Evolutionary conservation across 495 filamentous ascomycete species (phyloP), one percentile per base, ranked within the genome.

Genomic region (Bacidia gigantensis): DNA sequence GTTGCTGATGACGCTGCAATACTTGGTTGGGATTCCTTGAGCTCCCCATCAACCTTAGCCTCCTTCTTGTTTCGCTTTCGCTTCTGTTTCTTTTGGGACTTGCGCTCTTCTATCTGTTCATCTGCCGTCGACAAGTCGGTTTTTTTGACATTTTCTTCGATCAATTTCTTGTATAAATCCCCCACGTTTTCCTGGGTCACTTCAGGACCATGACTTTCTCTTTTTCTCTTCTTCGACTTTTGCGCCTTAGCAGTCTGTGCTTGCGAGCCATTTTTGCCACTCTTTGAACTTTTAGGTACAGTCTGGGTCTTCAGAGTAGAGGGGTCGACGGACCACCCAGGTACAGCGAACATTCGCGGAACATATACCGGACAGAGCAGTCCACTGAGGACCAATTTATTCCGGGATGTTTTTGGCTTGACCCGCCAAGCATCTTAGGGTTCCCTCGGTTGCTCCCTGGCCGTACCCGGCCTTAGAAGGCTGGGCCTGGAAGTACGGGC

Each of bases 281-380:
- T 20, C 21, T 20, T 29, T 14, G 64, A 44, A 7, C 55, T 58
- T 42, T 62, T 44, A n/a, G 59, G 46, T 26, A 78, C 72, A 25
- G 67, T 73, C 68, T 95, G 88, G 21, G 77, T 65, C 66, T 84
- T 86, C 47, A 89, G 76, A 44, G 69, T 70, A 58, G 78, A 74
- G 49, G 80, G 73, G 54, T 86, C 75, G 23, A 96, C 71, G 20
- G 84, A 83, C 86, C 89, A 94, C 55, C 90, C 92, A 56, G 84
- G 84, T 49, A 96, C 89, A 3, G 89, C 80, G 64, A 98, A 98
- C 92, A 98, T 96, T 56, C n/a, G n/a, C n/a, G n/a, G n/a, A n/a
- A n/a, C n/a, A n/a, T n/a, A n/a, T n/a, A n/a, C n/a, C n/a, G n/a
- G n/a, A n/a, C n/a, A n/a, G n/a, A n/a, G n/a, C n/a, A n/a, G n/a